Conservation (phyloP, 78 protist genomes). For the Dictyostelium firmibasis region DNA sequence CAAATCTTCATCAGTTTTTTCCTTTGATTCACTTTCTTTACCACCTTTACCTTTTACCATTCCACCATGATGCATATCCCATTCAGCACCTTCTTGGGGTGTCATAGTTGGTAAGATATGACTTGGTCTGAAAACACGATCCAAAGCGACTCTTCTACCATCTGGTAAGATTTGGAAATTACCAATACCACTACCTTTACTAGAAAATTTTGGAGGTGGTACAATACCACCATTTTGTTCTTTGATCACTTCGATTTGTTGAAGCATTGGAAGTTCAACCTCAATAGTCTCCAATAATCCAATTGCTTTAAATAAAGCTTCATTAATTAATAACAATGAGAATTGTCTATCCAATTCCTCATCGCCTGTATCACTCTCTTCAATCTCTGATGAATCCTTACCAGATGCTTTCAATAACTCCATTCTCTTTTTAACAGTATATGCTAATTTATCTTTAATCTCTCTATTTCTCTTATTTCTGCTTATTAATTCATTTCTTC, state of each 20-base stretch:
- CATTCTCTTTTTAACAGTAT: conserved; percentile 3
- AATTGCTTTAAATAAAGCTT: conserved; percentile 1
- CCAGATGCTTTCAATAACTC: not conserved
- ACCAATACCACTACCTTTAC: conserved; percentile 36
- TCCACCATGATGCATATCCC: conserved; percentile 71
- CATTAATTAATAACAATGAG: conserved; percentile 14
- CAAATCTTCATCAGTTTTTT: conserved; percentile 23
- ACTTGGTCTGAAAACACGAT: conserved; percentile 68
- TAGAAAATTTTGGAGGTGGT: conserved; percentile 3
- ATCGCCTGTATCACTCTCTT: conserved; percentile 51
- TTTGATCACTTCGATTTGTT: conserved; percentile 36
- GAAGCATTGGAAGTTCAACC: conserved; percentile 18
- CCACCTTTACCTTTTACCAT: conserved; percentile 53
- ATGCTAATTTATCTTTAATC: conserved; percentile 31
- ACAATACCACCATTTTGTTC: conserved; percentile 41
- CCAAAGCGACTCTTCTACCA: conserved; percentile 32
- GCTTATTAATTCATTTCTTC: conserved; percentile 62
- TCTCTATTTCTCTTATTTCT: conserved; percentile 49
- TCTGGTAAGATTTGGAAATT: conserved; percentile 68
- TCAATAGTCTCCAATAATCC: conserved; percentile 28
- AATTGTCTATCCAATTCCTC: conserved; percentile 70
- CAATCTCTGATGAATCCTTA: not conserved
- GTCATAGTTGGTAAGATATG: conserved; percentile 75
- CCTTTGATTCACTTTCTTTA: not conserved
- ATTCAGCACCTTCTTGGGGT: conserved; percentile 53